phyloP scores from a whole-genome alignment of 768 basidiomycete species.

The Lyophyllum atratum region DNA sequence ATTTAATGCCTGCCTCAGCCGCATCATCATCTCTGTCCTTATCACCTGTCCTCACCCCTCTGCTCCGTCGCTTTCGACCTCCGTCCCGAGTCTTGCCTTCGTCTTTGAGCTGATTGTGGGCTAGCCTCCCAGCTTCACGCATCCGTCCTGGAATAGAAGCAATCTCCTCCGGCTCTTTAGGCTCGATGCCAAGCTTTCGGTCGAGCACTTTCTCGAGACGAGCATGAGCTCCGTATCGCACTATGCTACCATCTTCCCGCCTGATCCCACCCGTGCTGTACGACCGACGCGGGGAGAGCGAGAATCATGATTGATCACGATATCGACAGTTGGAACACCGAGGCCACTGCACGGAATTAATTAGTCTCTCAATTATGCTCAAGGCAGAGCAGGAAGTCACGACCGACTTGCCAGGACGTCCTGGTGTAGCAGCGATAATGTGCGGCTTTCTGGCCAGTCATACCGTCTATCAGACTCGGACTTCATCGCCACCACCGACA shows the following conservation, averaged over 20 bases:
- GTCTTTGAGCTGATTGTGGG: constrained; percentile 63
- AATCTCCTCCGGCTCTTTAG: constrained; percentile 84
- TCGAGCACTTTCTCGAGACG: constrained; percentile 92
- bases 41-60: constrained; percentile 59
- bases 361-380: background rate
- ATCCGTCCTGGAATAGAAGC: constrained; percentile 86
- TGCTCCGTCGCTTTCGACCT: constrained; percentile 42
- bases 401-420: constrained; percentile 88
- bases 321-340: constrained; percentile 91
- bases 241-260: constrained; percentile 93
- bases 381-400: constrained; percentile 23
- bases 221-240: constrained; percentile 95
- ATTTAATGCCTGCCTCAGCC: constrained; percentile 87
- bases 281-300: constrained; percentile 94
- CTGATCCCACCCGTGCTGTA: constrained; percentile 91
- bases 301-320: constrained; percentile 96
- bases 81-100: constrained; percentile 34
- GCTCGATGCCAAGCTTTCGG: constrained; percentile 87
- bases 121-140: constrained; percentile 76
- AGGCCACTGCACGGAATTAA: constrained; percentile 60
- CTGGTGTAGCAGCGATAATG: constrained; percentile 92
- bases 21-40: constrained; percentile 89
- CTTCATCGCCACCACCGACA: constrained; percentile 91
- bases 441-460: constrained; percentile 91
- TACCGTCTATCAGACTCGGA: constrained; percentile 85